Percentiles rank a stretch among this genome's conserved stretches.
phyloP scores from a whole-genome alignment of 2,329 filamentous ascomycete genomes.

The Venturia pyrina region DNA sequence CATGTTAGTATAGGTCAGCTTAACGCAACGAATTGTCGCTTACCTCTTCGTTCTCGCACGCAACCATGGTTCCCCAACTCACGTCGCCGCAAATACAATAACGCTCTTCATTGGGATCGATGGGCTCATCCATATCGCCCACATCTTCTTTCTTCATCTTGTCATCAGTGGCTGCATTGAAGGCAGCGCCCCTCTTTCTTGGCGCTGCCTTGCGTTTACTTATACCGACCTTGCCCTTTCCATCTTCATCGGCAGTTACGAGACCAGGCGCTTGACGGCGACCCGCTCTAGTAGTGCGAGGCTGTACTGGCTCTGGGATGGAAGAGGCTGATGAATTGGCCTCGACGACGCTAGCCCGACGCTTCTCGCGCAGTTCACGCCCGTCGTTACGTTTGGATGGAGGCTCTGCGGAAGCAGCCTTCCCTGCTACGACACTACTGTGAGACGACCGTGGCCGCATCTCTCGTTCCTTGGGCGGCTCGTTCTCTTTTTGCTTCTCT shows the following conservation, averaged over 20 bases:
- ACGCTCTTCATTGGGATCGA: constrained; percentile 64
- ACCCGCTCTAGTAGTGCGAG: constrained; percentile 40
- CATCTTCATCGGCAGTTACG: constrained; percentile 53
- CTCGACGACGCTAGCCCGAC: constrained; percentile 35
- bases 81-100: constrained; percentile 75
- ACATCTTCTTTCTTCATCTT: constrained; percentile 19
- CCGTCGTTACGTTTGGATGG: constrained; percentile 27
- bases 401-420: constrained; percentile 41
- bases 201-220: constrained; percentile 62
- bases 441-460: constrained; percentile 23
- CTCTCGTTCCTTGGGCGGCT: constrained; percentile 1
- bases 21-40: constrained; percentile 26
- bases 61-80: constrained; percentile 75
- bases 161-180: neutral
- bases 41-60: constrained; percentile 69
- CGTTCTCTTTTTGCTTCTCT: constrained; percentile 4
- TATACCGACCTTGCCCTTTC: constrained; percentile 56
- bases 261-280: constrained; percentile 65
- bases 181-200: constrained; percentile 41
- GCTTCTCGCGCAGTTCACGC: constrained; percentile 26
- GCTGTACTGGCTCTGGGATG: constrained; percentile 25
- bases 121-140: constrained; percentile 25
- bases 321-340: constrained; percentile 1
- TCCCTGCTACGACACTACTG: constrained; percentile 16
- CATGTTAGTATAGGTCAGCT: constrained; percentile 11